Evolutionary conservation across 129 eudicot species (phyloP).

Genomic region (Scalesia atractyloides): DNA sequence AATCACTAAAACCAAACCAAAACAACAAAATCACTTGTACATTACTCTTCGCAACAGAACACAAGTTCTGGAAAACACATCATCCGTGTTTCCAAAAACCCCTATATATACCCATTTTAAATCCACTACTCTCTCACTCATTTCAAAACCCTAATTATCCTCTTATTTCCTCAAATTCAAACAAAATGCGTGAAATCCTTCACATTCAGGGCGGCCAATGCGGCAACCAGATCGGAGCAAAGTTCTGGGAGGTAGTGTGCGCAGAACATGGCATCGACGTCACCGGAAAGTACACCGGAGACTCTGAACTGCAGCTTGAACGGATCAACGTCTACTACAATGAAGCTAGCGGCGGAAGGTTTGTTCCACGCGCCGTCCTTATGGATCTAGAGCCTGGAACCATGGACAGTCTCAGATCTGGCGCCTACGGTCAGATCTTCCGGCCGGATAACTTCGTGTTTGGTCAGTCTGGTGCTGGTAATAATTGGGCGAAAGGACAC

Average conservation of each 20-base stretch:
- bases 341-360: constrained; percentile 14
- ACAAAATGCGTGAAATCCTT: constrained; percentile 19
- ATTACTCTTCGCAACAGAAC: neutral
- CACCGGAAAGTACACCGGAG: constrained; percentile 15
- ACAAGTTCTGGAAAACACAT: neutral
- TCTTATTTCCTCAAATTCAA: neutral
- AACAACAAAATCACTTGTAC: neutral
- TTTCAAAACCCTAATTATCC: too few relatives aligned
- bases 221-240: constrained; percentile 19
- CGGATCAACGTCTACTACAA: constrained; percentile 14
- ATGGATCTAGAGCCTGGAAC: constrained; percentile 24
- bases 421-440: constrained; percentile 10
- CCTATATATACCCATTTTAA: too few relatives aligned
- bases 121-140: too few relatives aligned
- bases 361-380: constrained; percentile 17
- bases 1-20: constrained; percentile 4
- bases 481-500: constrained; percentile 15
- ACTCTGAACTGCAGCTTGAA: constrained; percentile 12
- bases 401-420: constrained; percentile 22
- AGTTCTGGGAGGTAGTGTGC: constrained; percentile 17
- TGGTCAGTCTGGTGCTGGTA: constrained; percentile 15
- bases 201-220: constrained; percentile 17
- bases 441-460: constrained; percentile 6
- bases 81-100: neutral
- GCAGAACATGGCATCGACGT: constrained; percentile 13